Conservation (phyloP, 352 stramenopile genomes). For the Globisporangium lucens region DNA sequence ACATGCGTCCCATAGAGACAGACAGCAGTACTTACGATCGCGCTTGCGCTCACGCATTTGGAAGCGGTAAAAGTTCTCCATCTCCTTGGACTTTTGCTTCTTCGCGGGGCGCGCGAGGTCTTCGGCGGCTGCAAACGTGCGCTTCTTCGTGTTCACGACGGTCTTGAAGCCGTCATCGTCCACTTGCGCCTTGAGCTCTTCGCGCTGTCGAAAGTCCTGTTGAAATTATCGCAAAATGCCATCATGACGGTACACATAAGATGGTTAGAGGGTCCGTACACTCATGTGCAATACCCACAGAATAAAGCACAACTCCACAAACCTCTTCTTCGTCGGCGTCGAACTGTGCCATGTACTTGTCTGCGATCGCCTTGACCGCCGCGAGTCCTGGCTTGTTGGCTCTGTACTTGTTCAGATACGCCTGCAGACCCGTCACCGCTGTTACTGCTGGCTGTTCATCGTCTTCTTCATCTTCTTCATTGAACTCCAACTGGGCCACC, state of each 20-base stretch:
- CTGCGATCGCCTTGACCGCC: constrained; percentile 59
- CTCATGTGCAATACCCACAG: no score
- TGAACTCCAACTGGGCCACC: constrained; percentile 35
- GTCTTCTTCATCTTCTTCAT: not conserved
- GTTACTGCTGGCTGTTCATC: not conserved
- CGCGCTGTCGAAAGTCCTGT: constrained; percentile 47
- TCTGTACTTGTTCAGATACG: constrained; percentile 62
- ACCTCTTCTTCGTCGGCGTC: constrained; percentile 67
- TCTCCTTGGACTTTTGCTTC: constrained; percentile 84
- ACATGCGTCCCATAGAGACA: not conserved
- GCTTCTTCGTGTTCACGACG: constrained; percentile 82
- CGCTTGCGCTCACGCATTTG: constrained; percentile 85
- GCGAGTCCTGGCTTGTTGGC: constrained; percentile 62
- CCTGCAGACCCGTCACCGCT: constrained; percentile 15
- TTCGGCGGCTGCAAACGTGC: constrained; percentile 40
- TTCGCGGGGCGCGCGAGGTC: constrained; percentile 55
- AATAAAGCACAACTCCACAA: not conserved
- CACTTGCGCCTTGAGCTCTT: constrained; percentile 77
- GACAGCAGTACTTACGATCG: constrained; percentile 49
- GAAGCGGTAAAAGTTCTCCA: constrained; percentile 85
- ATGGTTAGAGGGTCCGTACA: no score
- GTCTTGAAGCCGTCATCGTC: constrained; percentile 84
- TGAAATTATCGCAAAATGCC: not conserved
- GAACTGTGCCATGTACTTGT: constrained; percentile 78
- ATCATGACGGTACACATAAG: not conserved